Evolutionary conservation across 2,329 filamentous ascomycete genomes (phyloP), one percentile per base, ranked within the genome.

Genomic region (Alternaria ethzedia): DNA sequence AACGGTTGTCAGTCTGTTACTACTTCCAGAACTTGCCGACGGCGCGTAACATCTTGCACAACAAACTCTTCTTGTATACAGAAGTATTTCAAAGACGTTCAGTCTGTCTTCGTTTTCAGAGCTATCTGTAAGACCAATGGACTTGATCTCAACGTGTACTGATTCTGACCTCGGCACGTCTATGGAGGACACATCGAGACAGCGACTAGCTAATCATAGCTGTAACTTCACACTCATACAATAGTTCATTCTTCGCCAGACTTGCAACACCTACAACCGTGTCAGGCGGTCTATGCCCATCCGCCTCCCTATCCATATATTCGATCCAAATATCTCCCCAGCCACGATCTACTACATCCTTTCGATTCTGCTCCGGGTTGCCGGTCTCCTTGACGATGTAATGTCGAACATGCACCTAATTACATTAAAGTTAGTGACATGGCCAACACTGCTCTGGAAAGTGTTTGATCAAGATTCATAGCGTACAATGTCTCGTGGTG

Each of bases 301-400:
- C 67, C 5, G 59, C 74, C 5, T 79, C 69, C 20, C 63, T 56
- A 52, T 80, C 75, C 78, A 79, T 79, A 46, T 77, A 80, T 28
- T 77, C 68, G 3, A 75, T 75, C 78, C 78, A 80, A 8, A 71
- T 44, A 3, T 75, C 65, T 25, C 68, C 77, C 78, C 77, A 79
- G 2, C 75, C 78, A 9, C 73, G 56, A 25, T 74, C 70, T 41
- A 75, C 71, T 21, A 75, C 62, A 30, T 75, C 71, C 36, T 70
- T 56, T 21, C 60, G 54, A 26, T 75, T 70, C 11, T 71, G 64
- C 6, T 70, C 67, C 6, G 64, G 49, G 41, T 77, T 61, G 4
- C 77, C 77, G 1, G 75, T 73, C 12, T 76, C 68, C n/a, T 73
- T 75, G 20, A 80, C 77, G 41, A 80, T 77, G 45, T 79, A 79